Conservation (phyloP, 73 alveolate species). For the Diophrys appendiculata region DNA sequence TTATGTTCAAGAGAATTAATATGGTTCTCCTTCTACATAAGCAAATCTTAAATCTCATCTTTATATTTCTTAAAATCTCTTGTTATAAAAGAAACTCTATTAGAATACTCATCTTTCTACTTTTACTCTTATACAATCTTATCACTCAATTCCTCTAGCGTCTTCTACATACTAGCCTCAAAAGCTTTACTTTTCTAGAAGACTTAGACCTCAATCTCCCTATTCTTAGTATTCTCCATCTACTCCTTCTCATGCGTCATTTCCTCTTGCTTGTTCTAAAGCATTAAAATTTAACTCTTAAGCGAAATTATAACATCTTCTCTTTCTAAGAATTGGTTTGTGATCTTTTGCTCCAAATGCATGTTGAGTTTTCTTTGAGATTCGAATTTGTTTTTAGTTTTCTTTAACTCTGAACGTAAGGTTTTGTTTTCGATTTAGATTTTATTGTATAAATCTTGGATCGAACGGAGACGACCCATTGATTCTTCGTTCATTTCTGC, state of each 20-base stretch:
- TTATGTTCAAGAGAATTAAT: background rate
- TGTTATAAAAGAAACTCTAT: background rate
- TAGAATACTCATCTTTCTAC: conserved; percentile 2
- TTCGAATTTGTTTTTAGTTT: conserved; percentile 34
- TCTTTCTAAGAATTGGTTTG: conserved; percentile 27
- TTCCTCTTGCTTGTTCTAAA: background rate
- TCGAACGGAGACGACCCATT: conserved; percentile 20
- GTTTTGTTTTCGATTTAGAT: conserved; percentile 42
- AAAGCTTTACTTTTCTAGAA: conserved; percentile 4
- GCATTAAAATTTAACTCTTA: conserved; percentile 27
- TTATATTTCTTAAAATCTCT: background rate
- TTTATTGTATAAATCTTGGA: conserved; percentile 38
- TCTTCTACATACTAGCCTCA: background rate
- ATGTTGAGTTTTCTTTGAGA: conserved; percentile 23
- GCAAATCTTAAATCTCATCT: background rate
- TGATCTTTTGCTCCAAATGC: conserved; percentile 38
- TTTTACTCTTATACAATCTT: background rate
- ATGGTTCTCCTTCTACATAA: conserved; percentile 18
- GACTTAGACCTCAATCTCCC: background rate
- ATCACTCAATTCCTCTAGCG: background rate
- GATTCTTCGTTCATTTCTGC: background rate
- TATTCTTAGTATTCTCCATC: background rate
- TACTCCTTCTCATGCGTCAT: background rate
- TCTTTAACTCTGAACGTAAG: conserved; percentile 14
- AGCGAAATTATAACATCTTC: conserved; percentile 32